Conservation (phyloP, 768 basidiomycete genomes). For the Boletus coccyginus region DNA sequence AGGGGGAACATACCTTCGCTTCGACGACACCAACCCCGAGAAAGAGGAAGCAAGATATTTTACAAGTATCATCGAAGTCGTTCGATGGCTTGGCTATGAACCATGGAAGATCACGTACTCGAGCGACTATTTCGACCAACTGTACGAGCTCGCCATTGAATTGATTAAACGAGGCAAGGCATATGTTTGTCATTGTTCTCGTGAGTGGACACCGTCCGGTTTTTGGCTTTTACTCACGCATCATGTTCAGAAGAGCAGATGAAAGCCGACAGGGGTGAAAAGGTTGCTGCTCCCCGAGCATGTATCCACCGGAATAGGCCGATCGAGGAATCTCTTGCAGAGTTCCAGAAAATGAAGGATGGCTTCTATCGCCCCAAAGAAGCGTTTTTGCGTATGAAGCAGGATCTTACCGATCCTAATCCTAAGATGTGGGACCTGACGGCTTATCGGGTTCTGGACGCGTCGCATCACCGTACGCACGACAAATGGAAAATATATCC, state of each 20-base stretch:
- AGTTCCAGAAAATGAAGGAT: constrained; percentile 90
- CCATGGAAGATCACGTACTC: constrained; percentile 99
- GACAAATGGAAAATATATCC: constrained; percentile 97
- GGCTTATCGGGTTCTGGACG: constrained; percentile 89
- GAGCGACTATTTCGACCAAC: constrained; percentile 89
- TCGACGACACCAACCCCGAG: constrained; percentile 98
- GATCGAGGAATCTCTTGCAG: constrained; percentile 77
- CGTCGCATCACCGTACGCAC: constrained; percentile 90
- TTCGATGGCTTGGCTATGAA: constrained; percentile 96
- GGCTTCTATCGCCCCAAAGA: constrained; percentile 90
- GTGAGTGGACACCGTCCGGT: constrained; percentile 48
- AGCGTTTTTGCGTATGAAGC: constrained; percentile 95
- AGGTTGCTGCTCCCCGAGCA: constrained; percentile 73
- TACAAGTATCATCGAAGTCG: constrained; percentile 92
- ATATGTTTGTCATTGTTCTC: constrained; percentile 94
- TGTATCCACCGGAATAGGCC: constrained; percentile 88
- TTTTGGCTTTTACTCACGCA: constrained; percentile 1
- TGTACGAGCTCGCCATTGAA: constrained; percentile 85
- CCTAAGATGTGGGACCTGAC: constrained; percentile 99
- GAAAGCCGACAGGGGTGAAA: constrained; percentile 82
- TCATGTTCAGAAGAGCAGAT: constrained; percentile 80
- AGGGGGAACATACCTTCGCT: constrained; percentile 93
- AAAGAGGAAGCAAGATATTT: constrained; percentile 96
- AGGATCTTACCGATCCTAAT: constrained; percentile 87
- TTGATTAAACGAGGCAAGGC: constrained; percentile 88